Percentiles rank a stretch among this genome's conserved stretches.
phyloP scores from a whole-genome alignment of 495 filamentous ascomycete genomes.

The Daldinia childiae region DNA sequence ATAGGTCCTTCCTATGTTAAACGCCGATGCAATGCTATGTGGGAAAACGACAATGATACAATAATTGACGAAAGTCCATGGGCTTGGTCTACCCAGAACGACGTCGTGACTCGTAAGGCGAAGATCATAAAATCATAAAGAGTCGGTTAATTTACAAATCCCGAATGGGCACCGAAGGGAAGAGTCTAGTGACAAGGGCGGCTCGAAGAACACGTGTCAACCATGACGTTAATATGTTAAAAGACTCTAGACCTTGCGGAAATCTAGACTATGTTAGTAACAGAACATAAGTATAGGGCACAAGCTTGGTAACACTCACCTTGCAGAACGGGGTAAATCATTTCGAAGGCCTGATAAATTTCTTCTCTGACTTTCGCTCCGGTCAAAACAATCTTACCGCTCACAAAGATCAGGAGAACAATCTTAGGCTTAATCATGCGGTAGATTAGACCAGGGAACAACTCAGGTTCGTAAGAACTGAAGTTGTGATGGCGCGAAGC shows the following conservation, averaged over 20 bases:
- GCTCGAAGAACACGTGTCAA: not conserved
- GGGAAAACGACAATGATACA: constrained; percentile 52
- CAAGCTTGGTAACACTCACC: constrained; percentile 63
- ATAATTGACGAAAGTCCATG: constrained; percentile 26
- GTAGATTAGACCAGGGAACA: constrained; percentile 99
- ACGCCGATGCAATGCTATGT: constrained; percentile 68
- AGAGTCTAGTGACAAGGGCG: constrained; percentile 41
- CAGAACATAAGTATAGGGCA: not conserved
- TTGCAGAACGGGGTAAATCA: constrained; percentile 98
- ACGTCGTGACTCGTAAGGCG: constrained; percentile 26
- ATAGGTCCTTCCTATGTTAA: constrained; percentile 49
- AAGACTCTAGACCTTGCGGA: constrained; percentile 57
- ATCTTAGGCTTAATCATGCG: constrained; percentile 99
- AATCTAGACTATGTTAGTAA: constrained; percentile 48
- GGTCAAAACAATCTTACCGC: constrained; percentile 97
- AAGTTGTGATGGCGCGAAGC: constrained; percentile 98
- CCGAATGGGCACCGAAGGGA: constrained; percentile 52
- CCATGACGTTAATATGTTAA: not conserved
- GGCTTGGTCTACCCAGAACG: constrained; percentile 17
- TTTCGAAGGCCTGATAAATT: constrained; percentile 98
- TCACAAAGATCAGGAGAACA: constrained; percentile 97
- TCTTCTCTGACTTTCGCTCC: constrained; percentile 98
- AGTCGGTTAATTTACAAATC: constrained; percentile 61
- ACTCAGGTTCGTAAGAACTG: constrained; percentile 97
- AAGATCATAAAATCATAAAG: constrained; percentile 63